These are phyloP conservation scores for Vararia minispora DNA, from an alignment of 768 basidiomycete species.

Conservation along the genomic window DNA sequence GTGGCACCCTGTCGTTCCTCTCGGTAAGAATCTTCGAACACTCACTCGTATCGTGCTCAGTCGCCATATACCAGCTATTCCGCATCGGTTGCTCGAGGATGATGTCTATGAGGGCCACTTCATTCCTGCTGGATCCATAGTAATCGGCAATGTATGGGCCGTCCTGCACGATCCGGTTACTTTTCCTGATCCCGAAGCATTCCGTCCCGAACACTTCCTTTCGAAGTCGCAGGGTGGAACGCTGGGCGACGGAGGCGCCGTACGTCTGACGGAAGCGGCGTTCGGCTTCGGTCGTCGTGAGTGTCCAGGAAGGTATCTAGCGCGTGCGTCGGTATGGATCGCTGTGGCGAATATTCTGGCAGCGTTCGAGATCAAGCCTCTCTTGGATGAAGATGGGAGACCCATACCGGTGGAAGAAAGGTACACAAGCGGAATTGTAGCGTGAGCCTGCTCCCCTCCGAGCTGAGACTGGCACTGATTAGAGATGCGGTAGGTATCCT, in stretches of 20 bases:
- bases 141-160: conserved; percentile 15
- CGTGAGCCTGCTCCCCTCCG: conserved; percentile 6
- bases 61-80: conserved; percentile 14
- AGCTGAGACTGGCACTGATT: background rate
- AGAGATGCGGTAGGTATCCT: conserved; percentile 7
- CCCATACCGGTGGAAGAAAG: conserved; percentile 4
- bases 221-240: too few relatives aligned
- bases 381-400: background rate
- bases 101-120: conserved; percentile 19
- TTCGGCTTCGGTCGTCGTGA: background rate
- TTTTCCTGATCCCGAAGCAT: background rate
- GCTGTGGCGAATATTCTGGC: background rate
- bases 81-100: conserved; percentile 13
- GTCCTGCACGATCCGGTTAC: conserved; percentile 7
- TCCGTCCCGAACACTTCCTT: background rate
- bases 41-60: background rate
- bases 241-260: too few relatives aligned
- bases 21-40: conserved; percentile 10
- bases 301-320: background rate
- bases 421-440: conserved; percentile 3
- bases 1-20: conserved; percentile 20
- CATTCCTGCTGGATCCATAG: conserved; percentile 21
- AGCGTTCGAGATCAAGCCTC: conserved; percentile 6
- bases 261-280: background rate
- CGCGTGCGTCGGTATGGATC: background rate